Conservation (phyloP, 768 basidiomycete species). For the Auricularia auricula-judae region DNA sequence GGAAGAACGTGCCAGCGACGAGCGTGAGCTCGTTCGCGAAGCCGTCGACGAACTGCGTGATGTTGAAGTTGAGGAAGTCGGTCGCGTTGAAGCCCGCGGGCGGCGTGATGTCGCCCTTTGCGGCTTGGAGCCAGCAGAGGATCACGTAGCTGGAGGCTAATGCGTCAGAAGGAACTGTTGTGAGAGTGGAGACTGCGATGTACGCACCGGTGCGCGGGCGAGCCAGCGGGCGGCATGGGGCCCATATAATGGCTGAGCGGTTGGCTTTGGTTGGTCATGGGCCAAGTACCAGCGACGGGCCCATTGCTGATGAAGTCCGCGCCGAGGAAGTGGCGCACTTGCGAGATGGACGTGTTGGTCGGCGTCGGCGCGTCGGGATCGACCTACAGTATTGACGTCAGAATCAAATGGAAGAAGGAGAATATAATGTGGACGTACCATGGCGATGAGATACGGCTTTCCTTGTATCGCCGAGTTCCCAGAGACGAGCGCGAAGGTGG, state of each 20-base stretch:
- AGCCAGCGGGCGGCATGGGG: constrained; percentile 1
- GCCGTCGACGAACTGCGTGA: background rate
- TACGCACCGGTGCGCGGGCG: constrained; percentile 4
- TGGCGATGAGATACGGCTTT: background rate
- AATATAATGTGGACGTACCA: background rate
- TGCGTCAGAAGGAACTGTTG: background rate
- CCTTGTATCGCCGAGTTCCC: no score
- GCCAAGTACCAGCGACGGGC: background rate
- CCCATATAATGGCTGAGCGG: constrained; percentile 1
- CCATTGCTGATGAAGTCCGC: constrained; percentile 1
- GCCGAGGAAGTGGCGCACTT: constrained; percentile 31
- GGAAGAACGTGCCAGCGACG: constrained; percentile 4
- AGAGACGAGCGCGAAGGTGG: no score
- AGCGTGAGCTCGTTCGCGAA: background rate
- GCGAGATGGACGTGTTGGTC: constrained; percentile 27
- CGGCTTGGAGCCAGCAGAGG: constrained; percentile 1
- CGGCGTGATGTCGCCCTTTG: background rate
- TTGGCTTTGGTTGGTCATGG: background rate
- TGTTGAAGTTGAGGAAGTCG: constrained; percentile 4
- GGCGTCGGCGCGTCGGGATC: constrained; percentile 46
- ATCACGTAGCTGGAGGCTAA: background rate
- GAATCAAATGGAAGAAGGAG: background rate
- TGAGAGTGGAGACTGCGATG: background rate
- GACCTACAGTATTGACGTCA: constrained; percentile 6
- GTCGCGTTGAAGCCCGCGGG: background rate